phyloP scores from a whole-genome alignment of 208 protist genomes.

The Herpetomonas samuelpessoai region DNA sequence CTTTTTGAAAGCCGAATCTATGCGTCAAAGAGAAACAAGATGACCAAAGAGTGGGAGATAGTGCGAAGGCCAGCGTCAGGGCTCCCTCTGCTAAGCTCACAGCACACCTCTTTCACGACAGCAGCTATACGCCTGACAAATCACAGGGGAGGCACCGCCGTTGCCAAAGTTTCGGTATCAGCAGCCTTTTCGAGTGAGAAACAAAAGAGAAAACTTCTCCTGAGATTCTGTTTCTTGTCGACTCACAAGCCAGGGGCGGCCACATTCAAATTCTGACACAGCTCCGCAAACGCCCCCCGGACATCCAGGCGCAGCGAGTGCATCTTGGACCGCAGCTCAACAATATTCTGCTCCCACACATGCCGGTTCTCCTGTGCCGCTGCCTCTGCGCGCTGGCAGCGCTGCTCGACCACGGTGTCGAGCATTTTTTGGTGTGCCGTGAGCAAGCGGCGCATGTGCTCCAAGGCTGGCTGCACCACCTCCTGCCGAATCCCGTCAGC shows the following conservation, averaged over 20 bases:
- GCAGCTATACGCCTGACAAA: too few species aligned
- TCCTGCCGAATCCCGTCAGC: slow-evolving; percentile 32
- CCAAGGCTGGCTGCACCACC: slow-evolving; percentile 52
- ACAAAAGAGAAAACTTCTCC: too few species aligned
- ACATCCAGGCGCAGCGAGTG: slow-evolving; percentile 54
- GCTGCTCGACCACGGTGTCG: slow-evolving; percentile 54
- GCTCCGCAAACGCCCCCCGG: slow-evolving; percentile 56
- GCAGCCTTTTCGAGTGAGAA: too few species aligned
- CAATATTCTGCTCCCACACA: slow-evolving; percentile 47
- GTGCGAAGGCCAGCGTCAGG: too few species aligned
- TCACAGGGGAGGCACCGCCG: too few species aligned
- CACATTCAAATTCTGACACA: slow-evolving; percentile 69
- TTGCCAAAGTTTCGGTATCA: too few species aligned
- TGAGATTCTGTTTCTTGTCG: too few species aligned
- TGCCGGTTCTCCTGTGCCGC: slow-evolving; percentile 26
- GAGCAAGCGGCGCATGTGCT: slow-evolving; percentile 73
- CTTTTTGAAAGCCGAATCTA: too few species aligned
- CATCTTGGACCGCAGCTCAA: slow-evolving; percentile 51
- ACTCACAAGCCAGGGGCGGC: slow-evolving; percentile 55
- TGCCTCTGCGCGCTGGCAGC: slow-evolving; percentile 49
- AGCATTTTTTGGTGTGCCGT: slow-evolving; percentile 71
- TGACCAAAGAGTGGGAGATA: too few species aligned
- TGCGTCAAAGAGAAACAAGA: too few species aligned
- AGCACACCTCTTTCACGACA: too few species aligned
- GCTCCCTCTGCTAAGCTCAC: too few species aligned